Evolutionary conservation across 2,329 filamentous ascomycete species (phyloP), one percentile per base, ranked within the genome.

Genomic region (Aspergillus udagawae): DNA sequence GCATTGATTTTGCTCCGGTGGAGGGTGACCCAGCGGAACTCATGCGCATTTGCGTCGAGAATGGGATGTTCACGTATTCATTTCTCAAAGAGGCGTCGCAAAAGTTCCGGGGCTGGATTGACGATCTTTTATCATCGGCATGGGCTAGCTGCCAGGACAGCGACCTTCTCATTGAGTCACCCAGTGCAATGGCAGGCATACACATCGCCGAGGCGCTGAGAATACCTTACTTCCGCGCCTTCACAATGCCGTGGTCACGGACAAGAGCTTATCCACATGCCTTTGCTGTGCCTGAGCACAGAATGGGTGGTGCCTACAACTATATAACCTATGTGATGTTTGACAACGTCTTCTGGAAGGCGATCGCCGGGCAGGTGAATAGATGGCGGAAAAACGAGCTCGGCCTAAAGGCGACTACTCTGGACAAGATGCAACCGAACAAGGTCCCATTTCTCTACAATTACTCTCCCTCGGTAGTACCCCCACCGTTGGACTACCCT

Each of bases 391-490:
- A 91, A 72, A 89, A 86, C 62, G 84, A 87, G 25, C 82, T 99
- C 4, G 85, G 86, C 0, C 78, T 99, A 28, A 89, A 88, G 52
- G 88, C 86, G 61, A 99, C 94, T 1, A 91, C 80, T 57, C 79
- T 96, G 47, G 90, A 94, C 70, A 96, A 92, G 77, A 86, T 99
- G 85, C 92, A 97, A 75, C 88, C 90, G 2, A 96, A 97, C 78
- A 95, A 96, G 72, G 91, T 97, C n/a, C 94, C 94, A 0, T 99
- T 99, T 74, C 76, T 99, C 49, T 99, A 99, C 80, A 97, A 97
- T 75, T 97, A 97, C 73, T 96, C 91, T 55, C 91, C 92, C 0
- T 89, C 86, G 10, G 94, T 99, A 12, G 94, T 99, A n/a, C 86
- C 90, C 2, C 93, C 92, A 28, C 94, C 94, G 17, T 80, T 97